These are phyloP conservation scores for Auricularia sp. DNA, from an alignment of 768 basidiomycete species.

Conservation along the genomic window DNA sequence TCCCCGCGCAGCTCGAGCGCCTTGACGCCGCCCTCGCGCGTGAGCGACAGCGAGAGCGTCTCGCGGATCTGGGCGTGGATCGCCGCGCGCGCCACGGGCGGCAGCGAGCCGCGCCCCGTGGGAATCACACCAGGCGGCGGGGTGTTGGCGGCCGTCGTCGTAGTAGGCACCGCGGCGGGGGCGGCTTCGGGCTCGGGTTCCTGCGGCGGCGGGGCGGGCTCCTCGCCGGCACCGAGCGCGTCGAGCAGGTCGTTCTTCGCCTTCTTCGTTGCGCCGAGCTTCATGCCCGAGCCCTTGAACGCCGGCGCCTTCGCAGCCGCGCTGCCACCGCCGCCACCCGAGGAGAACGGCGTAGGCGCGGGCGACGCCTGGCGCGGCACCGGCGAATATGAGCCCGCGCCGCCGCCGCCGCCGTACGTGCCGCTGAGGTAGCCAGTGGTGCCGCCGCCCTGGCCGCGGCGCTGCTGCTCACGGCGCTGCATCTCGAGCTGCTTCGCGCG, in stretches of 20 bases:
- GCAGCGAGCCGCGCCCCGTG: constrained; percentile 49
- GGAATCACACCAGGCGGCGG: constrained; percentile 2
- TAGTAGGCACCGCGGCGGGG: constrained; percentile 6
- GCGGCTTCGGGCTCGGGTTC: not conserved
- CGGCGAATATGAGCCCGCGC: constrained; percentile 59
- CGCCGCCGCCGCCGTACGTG: constrained; percentile 27
- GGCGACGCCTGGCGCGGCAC: constrained; percentile 65
- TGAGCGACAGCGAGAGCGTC: constrained; percentile 64
- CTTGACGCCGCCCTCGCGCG: constrained; percentile 85
- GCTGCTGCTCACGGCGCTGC: constrained; percentile 91
- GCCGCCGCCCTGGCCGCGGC: constrained; percentile 47
- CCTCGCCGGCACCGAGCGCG: constrained; percentile 72
- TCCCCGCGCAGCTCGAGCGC: constrained; percentile 90
- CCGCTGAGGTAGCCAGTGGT: constrained; percentile 45
- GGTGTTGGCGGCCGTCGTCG: not conserved
- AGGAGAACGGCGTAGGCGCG: constrained; percentile 31
- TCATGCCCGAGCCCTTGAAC: constrained; percentile 95
- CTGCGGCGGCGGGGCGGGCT: constrained; percentile 35
- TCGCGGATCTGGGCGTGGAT: constrained; percentile 85
- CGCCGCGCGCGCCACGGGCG: constrained; percentile 67
- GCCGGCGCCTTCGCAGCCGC: constrained; percentile 54
- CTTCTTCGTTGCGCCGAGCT: constrained; percentile 86
- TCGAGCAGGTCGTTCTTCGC: constrained; percentile 83
- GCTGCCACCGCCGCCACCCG: constrained; percentile 37
- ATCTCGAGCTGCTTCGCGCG: constrained; percentile 96